These are phyloP conservation scores for Monosporascus sp. DNA, from an alignment of 2,329 filamentous ascomycete species.

Conservation along the genomic window DNA sequence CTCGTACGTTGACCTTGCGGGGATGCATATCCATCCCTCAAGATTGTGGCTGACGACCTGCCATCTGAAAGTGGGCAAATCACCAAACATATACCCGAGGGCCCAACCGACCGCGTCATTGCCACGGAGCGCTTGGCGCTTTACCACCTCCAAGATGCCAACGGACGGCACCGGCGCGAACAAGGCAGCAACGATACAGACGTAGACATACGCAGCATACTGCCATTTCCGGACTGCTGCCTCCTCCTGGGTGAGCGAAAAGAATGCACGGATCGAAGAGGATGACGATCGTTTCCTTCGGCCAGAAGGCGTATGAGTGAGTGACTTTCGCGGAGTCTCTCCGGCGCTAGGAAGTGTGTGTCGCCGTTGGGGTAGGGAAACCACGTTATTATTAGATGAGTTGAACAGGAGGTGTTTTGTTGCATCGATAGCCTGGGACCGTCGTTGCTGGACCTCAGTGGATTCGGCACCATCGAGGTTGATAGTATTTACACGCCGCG, in stretches of 20 bases:
- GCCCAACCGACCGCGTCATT: slow-evolving; percentile 91
- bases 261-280: slow-evolving; percentile 63
- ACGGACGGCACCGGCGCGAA: slow-evolving; percentile 42
- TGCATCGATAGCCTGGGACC: background rate
- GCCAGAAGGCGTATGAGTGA: slow-evolving; percentile 55
- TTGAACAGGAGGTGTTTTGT: slow-evolving; percentile 4
- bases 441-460: slow-evolving; percentile 2
- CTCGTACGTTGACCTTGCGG: slow-evolving; percentile 33
- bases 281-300: slow-evolving; percentile 61
- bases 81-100: slow-evolving; percentile 80
- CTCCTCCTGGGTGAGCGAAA: slow-evolving; percentile 74
- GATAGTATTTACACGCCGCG: slow-evolving; percentile 13
- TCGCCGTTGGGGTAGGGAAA: slow-evolving; percentile 25
- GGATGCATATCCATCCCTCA: slow-evolving; percentile 70
- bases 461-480: slow-evolving; percentile 10
- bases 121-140: slow-evolving; percentile 58
- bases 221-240: slow-evolving; percentile 73
- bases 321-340: slow-evolving; percentile 30
- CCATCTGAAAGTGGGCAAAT: slow-evolving; percentile 65
- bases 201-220: slow-evolving; percentile 77
- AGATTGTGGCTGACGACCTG: slow-evolving; percentile 64
- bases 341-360: slow-evolving; percentile 48
- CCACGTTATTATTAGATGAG: slow-evolving; percentile 6
- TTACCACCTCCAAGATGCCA: slow-evolving; percentile 66
- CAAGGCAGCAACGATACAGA: slow-evolving; percentile 58